Evolutionary conservation across 768 basidiomycete species (phyloP), one percentile per base, ranked within the genome.

Genomic region (Tephrocybe sp.): DNA sequence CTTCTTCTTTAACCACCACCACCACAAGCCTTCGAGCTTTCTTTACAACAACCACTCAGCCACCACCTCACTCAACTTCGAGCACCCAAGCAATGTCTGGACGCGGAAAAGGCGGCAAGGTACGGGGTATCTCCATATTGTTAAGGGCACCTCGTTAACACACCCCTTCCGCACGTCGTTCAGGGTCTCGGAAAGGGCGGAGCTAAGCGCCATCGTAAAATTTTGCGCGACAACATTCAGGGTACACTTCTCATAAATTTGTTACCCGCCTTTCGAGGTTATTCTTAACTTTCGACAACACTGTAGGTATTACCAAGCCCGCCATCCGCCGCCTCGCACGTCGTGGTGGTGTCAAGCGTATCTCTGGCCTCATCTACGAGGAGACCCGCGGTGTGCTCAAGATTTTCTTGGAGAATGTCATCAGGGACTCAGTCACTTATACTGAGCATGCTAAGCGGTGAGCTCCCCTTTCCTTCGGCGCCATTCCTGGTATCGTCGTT

Each of bases 291-390:
- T 9, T 35, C n/a, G n/a, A n/a, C n/a, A n/a, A n/a, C n/a, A 35
- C 18, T 16, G 9, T 38, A 79, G 84, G 84, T 71, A 87, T 87
- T 69, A 88, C 85, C 52, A 87, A 87, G 75, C 87, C 87, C 58
- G 86, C 80, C 64, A 81, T 92, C 66, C 87, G 87, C 73, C 89
- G 90, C 76, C 86, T 92, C 52, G 90, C 90, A 35, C 87, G 90
- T 64, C 86, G 90, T 79, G 90, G 91, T 64, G 91, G 91, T 83
- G 90, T 93, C 59, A 93, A 92, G 77, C 87, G 86, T 85, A 88
- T 89, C 63, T 87, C 84, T 35, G 87, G 87, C 53, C 77, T 90
- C 52, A 90, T 92, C 67, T 92, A 92, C 66, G 91, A 93, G 68
- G 91, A 93, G 77, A 92, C 91, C 22, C 89, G 91, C 66, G 89